Percentiles rank a stretch among this genome's conserved stretches.
phyloP scores from a whole-genome alignment of 225 moss, liverwort and hornwort genomes.

The Lunularia cruciata region DNA sequence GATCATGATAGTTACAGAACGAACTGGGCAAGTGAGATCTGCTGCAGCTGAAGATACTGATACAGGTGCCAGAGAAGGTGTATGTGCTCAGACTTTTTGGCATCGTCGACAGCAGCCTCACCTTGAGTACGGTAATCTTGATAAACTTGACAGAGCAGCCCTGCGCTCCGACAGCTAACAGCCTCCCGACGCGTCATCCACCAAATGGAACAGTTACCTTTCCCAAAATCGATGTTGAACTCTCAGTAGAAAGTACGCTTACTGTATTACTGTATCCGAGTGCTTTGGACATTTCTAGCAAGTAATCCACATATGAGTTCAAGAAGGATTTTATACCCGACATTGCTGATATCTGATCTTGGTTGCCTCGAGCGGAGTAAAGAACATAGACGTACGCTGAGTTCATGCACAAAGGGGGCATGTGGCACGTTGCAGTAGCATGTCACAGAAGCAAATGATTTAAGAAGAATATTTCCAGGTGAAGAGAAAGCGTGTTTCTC shows the following conservation, averaged over 20 bases:
- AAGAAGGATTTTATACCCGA: background rate
- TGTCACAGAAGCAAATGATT: background rate
- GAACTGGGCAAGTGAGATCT: background rate
- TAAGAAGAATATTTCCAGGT: background rate
- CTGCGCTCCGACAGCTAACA: background rate
- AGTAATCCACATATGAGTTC: background rate
- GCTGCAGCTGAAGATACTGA: constrained; percentile 1
- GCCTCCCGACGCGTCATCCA: background rate
- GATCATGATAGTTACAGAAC: background rate
- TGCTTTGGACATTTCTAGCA: background rate
- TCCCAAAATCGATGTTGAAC: background rate
- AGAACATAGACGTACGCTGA: background rate
- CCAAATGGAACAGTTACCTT: background rate
- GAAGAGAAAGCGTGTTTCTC: constrained; percentile 1
- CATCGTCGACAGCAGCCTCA: background rate
- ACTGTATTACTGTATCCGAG: background rate
- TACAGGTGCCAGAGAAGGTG: too few relatives aligned
- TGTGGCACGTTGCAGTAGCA: background rate
- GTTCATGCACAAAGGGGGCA: background rate
- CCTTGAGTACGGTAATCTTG: too few relatives aligned
- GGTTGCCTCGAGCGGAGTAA: background rate
- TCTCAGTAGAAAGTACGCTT: background rate
- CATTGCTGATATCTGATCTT: background rate
- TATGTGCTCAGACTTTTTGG: background rate
- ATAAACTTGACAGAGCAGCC: background rate